Evolutionary conservation across 2,329 filamentous ascomycete genomes (phyloP), one percentile per base, ranked within the genome.

Genomic region (Cladophialophora bantiana): DNA sequence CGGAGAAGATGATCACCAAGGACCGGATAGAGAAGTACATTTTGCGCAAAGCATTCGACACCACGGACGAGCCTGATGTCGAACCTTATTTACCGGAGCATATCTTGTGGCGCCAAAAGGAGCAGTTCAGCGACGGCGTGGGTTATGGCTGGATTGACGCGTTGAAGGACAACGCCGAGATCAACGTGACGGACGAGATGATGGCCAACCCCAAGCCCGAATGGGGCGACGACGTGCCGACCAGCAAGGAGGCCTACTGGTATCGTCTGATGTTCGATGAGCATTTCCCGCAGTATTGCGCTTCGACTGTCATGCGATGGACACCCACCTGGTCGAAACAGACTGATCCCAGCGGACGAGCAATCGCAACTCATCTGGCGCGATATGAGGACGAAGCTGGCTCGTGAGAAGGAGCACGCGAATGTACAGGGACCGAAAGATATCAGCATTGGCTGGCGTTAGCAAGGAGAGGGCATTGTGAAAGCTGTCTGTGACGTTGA

Each of bases 141-240:
- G 95, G 95, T 65, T 99, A 99, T 83, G 94, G 95, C 70, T 99
- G 95, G 95, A 99, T 99, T 77, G 95, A 99, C 77, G 91, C 90
- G 6, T 88, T 99, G 75, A 98, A 97, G 86, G 95, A 98, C 81
- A 92, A 90, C 76, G 95, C 95, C 38, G 93, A 96, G 82, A 79
- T 89, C 71, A 88, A 95, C 65, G 90, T 99, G 64, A 96, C 92
- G 18, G 94, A 99, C 77, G 94, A 98, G 85, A 94, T 96, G 89
- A 93, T 98, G 91, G 93, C 94, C 86, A 94, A 96, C 87, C 94
- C 95, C 71, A 97, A 97, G 86, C 88, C 92, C 12, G 93, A 97
- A 80, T 99, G 96, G 96, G 94, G 93, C 59, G 82, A 83, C 75
- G 96, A 99, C 77, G 88, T 97, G 70, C 96, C 95, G 9, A 94